Conservation (phyloP, 106 monocot species). For the Narthecium ossifragum region DNA sequence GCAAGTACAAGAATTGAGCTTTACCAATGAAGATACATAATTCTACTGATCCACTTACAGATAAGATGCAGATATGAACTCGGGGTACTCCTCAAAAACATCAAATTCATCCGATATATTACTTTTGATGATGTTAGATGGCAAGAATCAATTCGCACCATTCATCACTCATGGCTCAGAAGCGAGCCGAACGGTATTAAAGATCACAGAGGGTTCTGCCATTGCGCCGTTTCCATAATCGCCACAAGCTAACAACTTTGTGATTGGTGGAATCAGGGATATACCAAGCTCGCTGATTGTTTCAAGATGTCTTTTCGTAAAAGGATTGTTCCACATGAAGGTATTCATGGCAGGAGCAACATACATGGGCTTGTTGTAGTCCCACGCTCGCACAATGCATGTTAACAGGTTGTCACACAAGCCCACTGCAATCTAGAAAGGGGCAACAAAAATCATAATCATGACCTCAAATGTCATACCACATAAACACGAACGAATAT, state of each 20-base stretch:
- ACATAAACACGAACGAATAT: no score
- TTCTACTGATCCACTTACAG: no score
- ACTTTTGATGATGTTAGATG: no score
- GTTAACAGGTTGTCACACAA: constrained; percentile 93
- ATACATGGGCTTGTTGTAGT: constrained; percentile 74
- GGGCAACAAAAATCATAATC: not conserved
- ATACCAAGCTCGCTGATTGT: constrained; percentile 52
- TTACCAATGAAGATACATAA: no score
- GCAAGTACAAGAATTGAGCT: no score
- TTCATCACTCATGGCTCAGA: not conserved
- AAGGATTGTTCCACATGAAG: constrained; percentile 95
- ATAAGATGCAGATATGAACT: no score
- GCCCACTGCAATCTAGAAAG: constrained; percentile 81
- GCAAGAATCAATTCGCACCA: constrained; percentile 4
- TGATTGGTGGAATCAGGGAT: constrained; percentile 55
- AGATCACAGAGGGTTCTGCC: constrained; percentile 82
- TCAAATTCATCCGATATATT: no score
- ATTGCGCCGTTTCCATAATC: constrained; percentile 97
- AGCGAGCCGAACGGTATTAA: constrained; percentile 44
- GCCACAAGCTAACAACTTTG: constrained; percentile 83
- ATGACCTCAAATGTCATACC: no score
- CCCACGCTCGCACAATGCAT: constrained; percentile 91
- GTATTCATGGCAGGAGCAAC: constrained; percentile 99
- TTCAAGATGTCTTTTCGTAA: constrained; percentile 63
- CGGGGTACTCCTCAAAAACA: no score